Evolutionary conservation across 371 early-diverging fungal genomes (phyloP).

Genomic region (Lichtheimia hyalospora): DNA sequence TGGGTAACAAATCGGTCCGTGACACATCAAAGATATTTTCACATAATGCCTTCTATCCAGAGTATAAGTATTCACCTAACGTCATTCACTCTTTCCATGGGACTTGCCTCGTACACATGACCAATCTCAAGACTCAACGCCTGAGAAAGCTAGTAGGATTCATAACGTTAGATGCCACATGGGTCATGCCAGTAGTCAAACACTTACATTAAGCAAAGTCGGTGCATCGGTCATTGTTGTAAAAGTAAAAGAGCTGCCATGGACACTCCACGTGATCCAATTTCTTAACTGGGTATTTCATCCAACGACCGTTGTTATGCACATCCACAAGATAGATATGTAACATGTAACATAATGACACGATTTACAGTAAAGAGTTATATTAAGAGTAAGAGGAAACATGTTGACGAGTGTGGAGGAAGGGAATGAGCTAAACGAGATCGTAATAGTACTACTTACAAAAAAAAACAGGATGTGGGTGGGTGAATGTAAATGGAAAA

Average conservation of each 20-base stretch:
- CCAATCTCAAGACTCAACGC: not conserved
- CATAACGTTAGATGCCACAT: not conserved
- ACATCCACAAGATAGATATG: too few relatives aligned
- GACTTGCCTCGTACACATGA: not conserved
- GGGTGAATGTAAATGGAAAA: not conserved
- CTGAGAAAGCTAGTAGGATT: not conserved
- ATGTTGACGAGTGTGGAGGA: not conserved
- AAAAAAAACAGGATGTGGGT: not conserved
- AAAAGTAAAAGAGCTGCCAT: too few relatives aligned
- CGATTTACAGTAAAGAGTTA: not conserved
- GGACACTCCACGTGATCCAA: too few relatives aligned
- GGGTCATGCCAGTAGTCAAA: not conserved
- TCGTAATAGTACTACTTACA: conserved; percentile 1
- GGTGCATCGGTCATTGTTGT: too few relatives aligned
- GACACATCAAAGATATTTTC: conserved; percentile 14
- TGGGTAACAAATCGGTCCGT: conserved; percentile 5
- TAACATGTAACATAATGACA: not conserved
- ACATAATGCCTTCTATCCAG: conserved; percentile 4
- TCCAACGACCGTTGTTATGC: too few relatives aligned
- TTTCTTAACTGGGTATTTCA: too few relatives aligned
- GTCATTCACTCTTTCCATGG: not conserved
- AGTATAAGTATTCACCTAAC: not conserved
- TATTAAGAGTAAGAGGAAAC: not conserved
- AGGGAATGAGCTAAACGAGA: not conserved
- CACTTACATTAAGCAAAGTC: not conserved